Base-by-base conservation (phyloP, 176 grass and related monocot species). In the Eragrostis nindensis region DNA sequence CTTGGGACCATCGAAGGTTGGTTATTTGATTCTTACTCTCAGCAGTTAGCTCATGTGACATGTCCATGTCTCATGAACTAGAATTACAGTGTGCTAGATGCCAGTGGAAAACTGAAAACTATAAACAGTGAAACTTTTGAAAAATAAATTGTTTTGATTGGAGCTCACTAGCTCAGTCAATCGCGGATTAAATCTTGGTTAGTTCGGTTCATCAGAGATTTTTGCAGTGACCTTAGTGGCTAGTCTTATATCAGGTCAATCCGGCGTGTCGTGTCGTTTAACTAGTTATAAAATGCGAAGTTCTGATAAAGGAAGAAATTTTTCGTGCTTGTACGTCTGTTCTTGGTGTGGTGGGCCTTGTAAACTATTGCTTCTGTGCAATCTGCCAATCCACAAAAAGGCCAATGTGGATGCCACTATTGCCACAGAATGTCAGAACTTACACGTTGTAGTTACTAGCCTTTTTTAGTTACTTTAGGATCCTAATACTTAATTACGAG, bases 1-100 rank as follows among this genome's bases (percentile, higher is more conserved):
- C 42, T 97, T 75, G 92, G 91, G 30, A 92, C 64, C 1, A 61
- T 94, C 62, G 92, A 94, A 85, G 89, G 94, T 97, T 46, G 15
- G 49, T 52, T 16, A 5, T 42, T 42, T 44, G 21, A 15, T 80
- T 73, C 27, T 65, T 47, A 6, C 13, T 67, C 42, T 16, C 17
- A 38, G 73, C 25, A 32, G 2, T 62, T 82, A 36, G 38, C 8
- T 56, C 2, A 36, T 36, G 32, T 36, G 32, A 36, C 49, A 65
- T 78, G n/a, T 12, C 17, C 52, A 22, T 56, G 22, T 25, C 21
- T 77, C 67, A 46, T 59, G 19, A 71, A 55, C 78, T 45, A 48
- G 12, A 71, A 49, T 49, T 38, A 17, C 14, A 25, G 16, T 61
- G 5, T 61, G 5, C 24, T 36, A 36, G n/a, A 68, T 40, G 66